Evolutionary conservation across 352 stramenopile genomes (phyloP).

Genomic region (Globisporangium abappressorium): DNA sequence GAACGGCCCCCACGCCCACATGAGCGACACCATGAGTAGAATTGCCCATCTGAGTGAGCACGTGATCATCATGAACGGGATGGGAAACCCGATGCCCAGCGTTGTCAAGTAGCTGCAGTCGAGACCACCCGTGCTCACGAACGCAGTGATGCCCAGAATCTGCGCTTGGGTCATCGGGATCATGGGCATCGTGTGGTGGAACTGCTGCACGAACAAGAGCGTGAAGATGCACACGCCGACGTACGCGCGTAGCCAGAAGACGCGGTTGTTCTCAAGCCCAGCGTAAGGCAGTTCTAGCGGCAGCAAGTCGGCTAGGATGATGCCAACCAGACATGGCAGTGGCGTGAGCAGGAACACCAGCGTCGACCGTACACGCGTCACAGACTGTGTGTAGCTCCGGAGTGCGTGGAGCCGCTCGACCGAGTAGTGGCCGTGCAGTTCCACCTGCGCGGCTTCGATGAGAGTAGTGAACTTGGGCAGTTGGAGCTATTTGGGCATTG

Average conservation of each 20-base stretch:
- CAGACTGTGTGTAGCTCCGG: not conserved
- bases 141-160: not conserved
- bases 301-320: slow-evolving; percentile 13
- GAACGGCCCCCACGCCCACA: not conserved
- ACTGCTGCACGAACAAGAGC: slow-evolving; percentile 11
- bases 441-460: slow-evolving; percentile 12
- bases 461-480: not conserved
- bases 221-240: slow-evolving; percentile 10
- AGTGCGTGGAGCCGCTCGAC: slow-evolving; percentile 10
- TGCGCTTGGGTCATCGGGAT: not conserved
- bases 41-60: not conserved
- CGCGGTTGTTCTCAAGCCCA: slow-evolving; percentile 1
- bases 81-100: not conserved
- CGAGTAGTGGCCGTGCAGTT: slow-evolving; percentile 20
- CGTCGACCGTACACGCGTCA: not conserved
- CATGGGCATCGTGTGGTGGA: not conserved
- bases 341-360: slow-evolving; percentile 16
- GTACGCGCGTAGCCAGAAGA: slow-evolving; percentile 12
- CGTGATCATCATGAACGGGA: slow-evolving; percentile 1
- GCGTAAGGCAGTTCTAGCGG: slow-evolving; percentile 2
- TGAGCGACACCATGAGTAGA: not conserved
- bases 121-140: not conserved
- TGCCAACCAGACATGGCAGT: slow-evolving; percentile 7
- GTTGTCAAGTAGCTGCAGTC: not conserved
- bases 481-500: not conserved